Conservation (phyloP, 352 stramenopile genomes). For the Pseudoperonospora humuli region DNA sequence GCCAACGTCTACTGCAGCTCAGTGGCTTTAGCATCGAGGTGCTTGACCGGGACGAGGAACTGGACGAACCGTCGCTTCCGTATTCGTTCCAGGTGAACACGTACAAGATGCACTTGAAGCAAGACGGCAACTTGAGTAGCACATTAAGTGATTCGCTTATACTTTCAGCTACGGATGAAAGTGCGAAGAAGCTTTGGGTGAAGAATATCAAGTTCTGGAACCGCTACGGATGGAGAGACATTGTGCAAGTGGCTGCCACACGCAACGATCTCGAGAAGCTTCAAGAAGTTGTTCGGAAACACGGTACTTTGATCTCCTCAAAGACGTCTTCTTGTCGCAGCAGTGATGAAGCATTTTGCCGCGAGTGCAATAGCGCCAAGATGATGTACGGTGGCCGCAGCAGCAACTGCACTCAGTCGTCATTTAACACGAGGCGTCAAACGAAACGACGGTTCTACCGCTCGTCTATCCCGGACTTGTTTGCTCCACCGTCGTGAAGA, state of each 20-base stretch:
- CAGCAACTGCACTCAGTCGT: constrained; percentile 9
- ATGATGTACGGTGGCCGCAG: constrained; percentile 11
- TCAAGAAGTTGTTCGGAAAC: constrained; percentile 20
- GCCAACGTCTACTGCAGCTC: constrained; percentile 45
- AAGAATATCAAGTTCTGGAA: constrained; percentile 61
- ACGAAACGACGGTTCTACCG: constrained; percentile 50
- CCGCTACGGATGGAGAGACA: constrained; percentile 62
- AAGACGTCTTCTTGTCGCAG: constrained; percentile 14
- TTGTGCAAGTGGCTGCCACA: constrained; percentile 30
- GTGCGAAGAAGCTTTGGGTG: constrained; percentile 50
- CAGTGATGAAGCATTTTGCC: constrained; percentile 19
- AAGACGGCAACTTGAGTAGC: constrained; percentile 26
- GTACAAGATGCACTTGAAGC: constrained; percentile 32
- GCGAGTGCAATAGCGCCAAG: constrained; percentile 19
- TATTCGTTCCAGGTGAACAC: constrained; percentile 64
- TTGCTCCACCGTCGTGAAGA: constrained; percentile 24
- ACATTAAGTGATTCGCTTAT: constrained; percentile 39
- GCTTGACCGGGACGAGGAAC: constrained; percentile 35
- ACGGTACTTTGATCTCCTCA: constrained; percentile 1
- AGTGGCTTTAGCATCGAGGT: constrained; percentile 58
- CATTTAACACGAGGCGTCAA: constrained; percentile 18
- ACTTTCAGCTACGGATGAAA: constrained; percentile 38
- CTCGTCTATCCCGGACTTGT: constrained; percentile 19
- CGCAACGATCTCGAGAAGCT: constrained; percentile 34
- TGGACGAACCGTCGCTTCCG: constrained; percentile 33